Evolutionary conservation across 2,329 filamentous ascomycete genomes (phyloP).

Genomic region (Allantophomopsis cytisporea): DNA sequence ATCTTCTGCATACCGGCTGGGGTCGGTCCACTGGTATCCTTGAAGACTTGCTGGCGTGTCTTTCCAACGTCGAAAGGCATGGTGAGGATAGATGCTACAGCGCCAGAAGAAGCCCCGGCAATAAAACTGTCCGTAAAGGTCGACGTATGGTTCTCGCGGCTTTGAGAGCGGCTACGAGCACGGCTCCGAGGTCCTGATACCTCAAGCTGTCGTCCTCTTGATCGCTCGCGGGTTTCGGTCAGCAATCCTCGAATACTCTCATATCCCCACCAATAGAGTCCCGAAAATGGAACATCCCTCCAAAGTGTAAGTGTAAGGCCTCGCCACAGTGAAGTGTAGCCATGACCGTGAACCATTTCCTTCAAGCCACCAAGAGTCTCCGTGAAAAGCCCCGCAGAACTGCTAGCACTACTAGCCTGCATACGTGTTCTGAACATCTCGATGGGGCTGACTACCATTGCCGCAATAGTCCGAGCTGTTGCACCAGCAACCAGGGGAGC

Average conservation of each 20-base stretch:
- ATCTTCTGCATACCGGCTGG: slow-evolving; percentile 21
- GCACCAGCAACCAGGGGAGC: slow-evolving; percentile 72
- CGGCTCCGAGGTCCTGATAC: slow-evolving; percentile 24
- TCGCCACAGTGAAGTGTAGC: slow-evolving; percentile 77
- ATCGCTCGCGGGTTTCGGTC: slow-evolving; percentile 50
- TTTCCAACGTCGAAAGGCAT: slow-evolving; percentile 97
- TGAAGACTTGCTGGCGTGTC: slow-evolving; percentile 78
- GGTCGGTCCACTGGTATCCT: slow-evolving; percentile 30
- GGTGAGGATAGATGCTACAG: slow-evolving; percentile 75
- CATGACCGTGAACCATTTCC: slow-evolving; percentile 65
- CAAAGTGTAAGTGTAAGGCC: slow-evolving; percentile 84
- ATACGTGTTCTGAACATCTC: slow-evolving; percentile 90
- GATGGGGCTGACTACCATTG: slow-evolving; percentile 73
- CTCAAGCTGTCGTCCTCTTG: slow-evolving; percentile 26
- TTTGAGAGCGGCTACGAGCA: slow-evolving; percentile 41
- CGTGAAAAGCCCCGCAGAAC: slow-evolving; percentile 54
- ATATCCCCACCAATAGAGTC: slow-evolving; percentile 97
- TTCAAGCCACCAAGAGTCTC: slow-evolving; percentile 65
- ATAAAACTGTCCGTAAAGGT: slow-evolving; percentile 85
- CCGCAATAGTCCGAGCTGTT: slow-evolving; percentile 65
- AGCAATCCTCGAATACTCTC: slow-evolving; percentile 65
- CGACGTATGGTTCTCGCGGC: slow-evolving; percentile 54
- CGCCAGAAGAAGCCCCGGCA: slow-evolving; percentile 72
- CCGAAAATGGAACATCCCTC: slow-evolving; percentile 95
- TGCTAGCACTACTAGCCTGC: slow-evolving; percentile 55